Percentiles rank a stretch among this genome's conserved stretches.
Conservation (phyloP, 352 stramenopile genomes). For the Phytophthora foliorum region DNA sequence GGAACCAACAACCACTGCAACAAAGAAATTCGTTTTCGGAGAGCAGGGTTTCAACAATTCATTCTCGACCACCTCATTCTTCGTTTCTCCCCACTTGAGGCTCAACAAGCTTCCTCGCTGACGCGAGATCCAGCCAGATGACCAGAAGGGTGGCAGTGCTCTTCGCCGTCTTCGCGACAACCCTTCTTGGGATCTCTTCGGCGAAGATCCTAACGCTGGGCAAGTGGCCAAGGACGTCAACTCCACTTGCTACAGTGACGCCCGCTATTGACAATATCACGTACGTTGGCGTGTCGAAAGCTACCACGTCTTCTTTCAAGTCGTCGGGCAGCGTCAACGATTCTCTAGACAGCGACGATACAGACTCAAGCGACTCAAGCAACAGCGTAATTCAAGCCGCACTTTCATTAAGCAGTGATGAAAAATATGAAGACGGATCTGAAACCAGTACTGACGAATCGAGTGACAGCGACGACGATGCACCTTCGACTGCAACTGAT, state of each 20-base stretch:
- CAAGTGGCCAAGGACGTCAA: constrained; percentile 9
- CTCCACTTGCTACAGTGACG: constrained; percentile 12
- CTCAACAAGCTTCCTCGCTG: constrained; percentile 28
- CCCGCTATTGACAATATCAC: constrained; percentile 11
- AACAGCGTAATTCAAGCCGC: constrained; percentile 6
- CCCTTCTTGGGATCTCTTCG: constrained; percentile 16
- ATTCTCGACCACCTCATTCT: constrained; percentile 13
- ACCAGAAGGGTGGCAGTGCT: constrained; percentile 14
- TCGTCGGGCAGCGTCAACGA: constrained; percentile 2
- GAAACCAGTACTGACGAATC: neutral
- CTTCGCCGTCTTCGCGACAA: constrained; percentile 12
- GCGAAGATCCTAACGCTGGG: constrained; percentile 19
- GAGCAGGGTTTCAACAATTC: constrained; percentile 15
- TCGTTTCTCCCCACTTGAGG: constrained; percentile 19
- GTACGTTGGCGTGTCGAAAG: constrained; percentile 5
- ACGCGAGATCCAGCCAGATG: constrained; percentile 20
- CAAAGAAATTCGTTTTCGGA: constrained; percentile 22
- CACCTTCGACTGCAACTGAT: neutral
- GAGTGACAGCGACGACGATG: constrained; percentile 1
- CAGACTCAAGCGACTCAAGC: constrained; percentile 4
- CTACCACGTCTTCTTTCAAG: constrained; percentile 1
- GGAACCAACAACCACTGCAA: constrained; percentile 3
- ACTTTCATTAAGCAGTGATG: neutral
- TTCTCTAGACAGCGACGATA: constrained; percentile 22
- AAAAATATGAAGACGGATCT: neutral